Evolutionary conservation across 306 rosid species (phyloP), one percentile per base, ranked within the genome.

Genomic region (Oemleria cerasiformis): DNA sequence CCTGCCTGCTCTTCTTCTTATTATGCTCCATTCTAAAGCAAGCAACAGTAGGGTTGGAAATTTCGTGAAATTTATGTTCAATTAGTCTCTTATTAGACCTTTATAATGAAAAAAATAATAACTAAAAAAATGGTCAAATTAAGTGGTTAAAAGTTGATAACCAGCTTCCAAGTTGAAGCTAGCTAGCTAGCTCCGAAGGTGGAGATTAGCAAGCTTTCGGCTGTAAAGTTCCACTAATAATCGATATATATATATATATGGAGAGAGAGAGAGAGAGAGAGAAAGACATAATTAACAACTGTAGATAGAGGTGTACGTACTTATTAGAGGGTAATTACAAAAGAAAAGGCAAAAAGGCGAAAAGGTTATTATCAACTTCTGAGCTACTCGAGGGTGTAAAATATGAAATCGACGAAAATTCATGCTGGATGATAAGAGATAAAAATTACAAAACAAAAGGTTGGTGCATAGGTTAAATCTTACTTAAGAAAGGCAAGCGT

Each of bases 401-500:
- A 3, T 30, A 30, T 30, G 36, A 30, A 30, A 30, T 30, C 2
- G 3, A 30, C 3, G 3, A 30, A 30, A 30, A 30, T 1, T 30
- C 3, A 30, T 4, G 36, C 36, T 30, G 0, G 3, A 30, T 30
- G 36, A 30, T 30, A 30, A 30, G 36, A 30, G 36, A 30, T 1
- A 59, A 59, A 65, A 59, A 30, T 11, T 71, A 59, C 62, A 68
- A 7, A 38, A 59, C 42, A 34, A 30, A 53, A 68, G 63, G 63
- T 68, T 68, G 73, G 43, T 39, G 60, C 47, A 53, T 34, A 66
- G 60, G 77, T 60, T 63, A 42, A 71, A 43, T 72, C 78, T 73
- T 81, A 79, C 82, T 69, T 64, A 67, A 72, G 54, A 82, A 73
- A 68, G 45, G 82, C 75, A 78, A 56, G 85, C 83, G 76, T 77